Percentiles rank a stretch among this genome's conserved stretches.
Conservation (phyloP, 352 stramenopile genomes). For the Ophiocytium majus region DNA sequence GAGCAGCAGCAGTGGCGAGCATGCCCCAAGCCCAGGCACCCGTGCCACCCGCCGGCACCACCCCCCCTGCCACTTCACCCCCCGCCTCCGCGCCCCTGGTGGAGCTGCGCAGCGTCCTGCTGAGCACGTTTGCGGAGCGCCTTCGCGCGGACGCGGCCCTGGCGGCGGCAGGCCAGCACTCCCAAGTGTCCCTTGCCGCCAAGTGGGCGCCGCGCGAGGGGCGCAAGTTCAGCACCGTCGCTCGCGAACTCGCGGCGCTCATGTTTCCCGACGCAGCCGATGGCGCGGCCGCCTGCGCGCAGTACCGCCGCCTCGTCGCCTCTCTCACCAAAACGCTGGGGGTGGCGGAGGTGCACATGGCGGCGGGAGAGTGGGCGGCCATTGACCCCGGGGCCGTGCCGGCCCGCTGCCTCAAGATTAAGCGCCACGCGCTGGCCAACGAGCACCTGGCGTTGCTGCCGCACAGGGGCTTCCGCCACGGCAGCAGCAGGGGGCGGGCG, state of each 20-base stretch:
- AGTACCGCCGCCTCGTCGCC: slow-evolving; percentile 57
- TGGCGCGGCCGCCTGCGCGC: background rate
- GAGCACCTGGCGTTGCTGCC: slow-evolving; percentile 30
- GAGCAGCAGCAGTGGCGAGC: background rate
- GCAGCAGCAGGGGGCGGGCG: background rate
- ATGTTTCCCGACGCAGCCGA: background rate
- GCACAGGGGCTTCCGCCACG: background rate
- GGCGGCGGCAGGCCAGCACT: background rate
- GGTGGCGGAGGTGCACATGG: slow-evolving; percentile 59
- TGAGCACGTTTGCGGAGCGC: background rate
- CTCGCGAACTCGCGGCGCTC: background rate
- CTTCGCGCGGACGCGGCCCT: background rate
- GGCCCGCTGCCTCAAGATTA: slow-evolving; percentile 43
- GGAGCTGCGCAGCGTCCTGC: background rate
- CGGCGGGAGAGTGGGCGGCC: slow-evolving; percentile 39
- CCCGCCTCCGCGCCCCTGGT: background rate
- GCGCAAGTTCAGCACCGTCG: background rate
- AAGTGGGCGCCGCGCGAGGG: slow-evolving; percentile 27
- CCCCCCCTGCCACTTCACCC: too few relatives aligned
- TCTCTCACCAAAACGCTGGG: slow-evolving; percentile 50
- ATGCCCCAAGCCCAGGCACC: too few relatives aligned
- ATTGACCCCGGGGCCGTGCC: slow-evolving; percentile 58
- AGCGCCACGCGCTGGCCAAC: slow-evolving; percentile 59
- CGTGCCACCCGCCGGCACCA: too few relatives aligned
- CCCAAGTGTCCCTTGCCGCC: background rate